Evolutionary conservation across 345 rosid species (phyloP), one percentile per base, ranked within the genome.

Genomic region (Litchi chinensis): DNA sequence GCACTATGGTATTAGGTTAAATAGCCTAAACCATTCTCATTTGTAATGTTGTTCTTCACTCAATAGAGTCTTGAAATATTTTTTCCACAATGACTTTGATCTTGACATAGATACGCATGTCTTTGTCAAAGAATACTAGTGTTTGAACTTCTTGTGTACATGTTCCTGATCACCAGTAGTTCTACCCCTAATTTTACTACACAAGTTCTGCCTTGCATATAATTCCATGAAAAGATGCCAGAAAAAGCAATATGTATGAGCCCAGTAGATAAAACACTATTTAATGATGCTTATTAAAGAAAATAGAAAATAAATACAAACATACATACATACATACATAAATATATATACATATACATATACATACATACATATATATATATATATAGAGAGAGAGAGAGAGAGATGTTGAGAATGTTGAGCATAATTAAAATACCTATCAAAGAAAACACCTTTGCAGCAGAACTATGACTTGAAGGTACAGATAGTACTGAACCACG

Each of bases 361-460:
- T 46, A 46, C 4, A 3, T 46, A 46, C 4, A 3, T 46, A 46
- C 4, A 3, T 10, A 46, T 46, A 0, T 46, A 6, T 46, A 4
- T 3, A 46, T 1, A 46, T 10, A 6, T 1, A 46, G 9, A 46
- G 50, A 46, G 50, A 46, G 11, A 32, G 37, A 46, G 52, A 46
- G 65, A 60, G 65, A 16, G 26, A 60, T 8, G 18, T 21, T 59
- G 28, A 60, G 28, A 7, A 60, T 60, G 28, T 60, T 60, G 60
- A 21, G 22, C 10, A 15, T 40, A 22, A 80, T 39, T 22, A 39
- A 62, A 73, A 32, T 87, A 95, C 98, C 98, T 86, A 84, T 86
- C 88, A 93, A 82, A 80, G 97, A 88, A 81, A 95, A 95, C 88
- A 90, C 87, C 85, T 95, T 95, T 78, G 88, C 98, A 60, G 92